A percentile compares a stretch with the other conserved stretches of the same genome.
Evolutionary conservation across 768 basidiomycete genomes (phyloP).

Genomic region (Hygrophoropsis aurantiaca): DNA sequence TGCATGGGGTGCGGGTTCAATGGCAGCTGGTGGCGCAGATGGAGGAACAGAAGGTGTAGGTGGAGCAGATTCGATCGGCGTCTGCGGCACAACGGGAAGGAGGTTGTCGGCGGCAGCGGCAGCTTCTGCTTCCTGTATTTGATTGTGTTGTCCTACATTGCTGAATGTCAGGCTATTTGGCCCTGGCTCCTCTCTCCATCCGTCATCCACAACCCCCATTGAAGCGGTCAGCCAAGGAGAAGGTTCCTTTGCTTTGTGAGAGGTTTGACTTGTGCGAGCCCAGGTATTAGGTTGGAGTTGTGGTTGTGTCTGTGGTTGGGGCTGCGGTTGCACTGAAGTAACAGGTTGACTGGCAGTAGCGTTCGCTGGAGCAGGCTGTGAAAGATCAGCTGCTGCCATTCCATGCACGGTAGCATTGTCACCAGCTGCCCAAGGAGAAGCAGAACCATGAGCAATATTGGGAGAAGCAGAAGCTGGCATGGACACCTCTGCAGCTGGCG

Average conservation of each 20-base stretch:
- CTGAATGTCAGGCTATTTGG: slow-evolving; percentile 55
- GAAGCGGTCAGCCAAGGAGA: slow-evolving; percentile 59
- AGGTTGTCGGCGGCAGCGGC: slow-evolving; percentile 15
- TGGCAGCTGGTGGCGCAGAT: slow-evolving; percentile 7
- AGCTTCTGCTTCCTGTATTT: slow-evolving; percentile 43
- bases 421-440: slow-evolving; percentile 21
- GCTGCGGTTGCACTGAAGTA: slow-evolving; percentile 15
- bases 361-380: not conserved
- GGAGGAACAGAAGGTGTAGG: slow-evolving; percentile 10
- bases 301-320: not conserved
- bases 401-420: slow-evolving; percentile 8
- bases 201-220: slow-evolving; percentile 44
- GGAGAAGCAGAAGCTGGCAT: slow-evolving; percentile 16
- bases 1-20: slow-evolving; percentile 18
- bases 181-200: slow-evolving; percentile 44
- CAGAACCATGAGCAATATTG: slow-evolving; percentile 13
- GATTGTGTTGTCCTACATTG: slow-evolving; percentile 60
- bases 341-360: slow-evolving; percentile 9
- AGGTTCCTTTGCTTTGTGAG: slow-evolving; percentile 35
- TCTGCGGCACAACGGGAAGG: slow-evolving; percentile 7
- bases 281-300: slow-evolving; percentile 35
- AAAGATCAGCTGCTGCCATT: not conserved
- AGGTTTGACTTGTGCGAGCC: slow-evolving; percentile 26
- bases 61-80: slow-evolving; percentile 11
- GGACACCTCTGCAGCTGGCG: slow-evolving; percentile 22